Evolutionary conservation across 2,329 filamentous ascomycete species (phyloP).

Genomic region (Fusarium sp.): DNA sequence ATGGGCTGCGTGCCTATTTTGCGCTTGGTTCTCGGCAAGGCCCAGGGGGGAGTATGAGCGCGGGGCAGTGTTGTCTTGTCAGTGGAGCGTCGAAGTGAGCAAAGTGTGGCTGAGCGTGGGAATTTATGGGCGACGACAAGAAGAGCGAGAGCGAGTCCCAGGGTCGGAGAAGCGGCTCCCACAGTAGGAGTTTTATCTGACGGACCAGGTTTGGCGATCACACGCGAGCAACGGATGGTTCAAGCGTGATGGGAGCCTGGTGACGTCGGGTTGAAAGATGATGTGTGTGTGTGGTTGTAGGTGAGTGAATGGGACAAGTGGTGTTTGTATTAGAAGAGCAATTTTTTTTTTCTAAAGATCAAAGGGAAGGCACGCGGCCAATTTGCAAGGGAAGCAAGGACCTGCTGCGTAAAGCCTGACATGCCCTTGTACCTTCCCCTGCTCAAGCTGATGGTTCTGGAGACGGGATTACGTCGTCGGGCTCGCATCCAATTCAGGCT

Average conservation of each 20-base stretch:
- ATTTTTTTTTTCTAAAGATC: not conserved
- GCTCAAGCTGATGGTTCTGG: slow-evolving; percentile 4
- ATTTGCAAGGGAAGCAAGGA: slow-evolving; percentile 4
- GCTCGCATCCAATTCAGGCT: slow-evolving; percentile 5
- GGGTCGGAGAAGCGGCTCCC: not conserved
- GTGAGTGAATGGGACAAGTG: not conserved
- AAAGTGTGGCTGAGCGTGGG: slow-evolving; percentile 35
- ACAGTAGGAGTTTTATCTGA: not conserved
- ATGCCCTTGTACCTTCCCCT: slow-evolving; percentile 20
- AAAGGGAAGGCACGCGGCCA: slow-evolving; percentile 13
- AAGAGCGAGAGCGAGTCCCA: not conserved
- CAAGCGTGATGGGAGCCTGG: not conserved
- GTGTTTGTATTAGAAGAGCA: not conserved
- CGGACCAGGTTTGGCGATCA: not conserved
- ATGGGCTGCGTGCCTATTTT: not conserved
- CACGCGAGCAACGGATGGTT: not conserved
- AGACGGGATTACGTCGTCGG: slow-evolving; percentile 8
- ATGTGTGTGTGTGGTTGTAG: not conserved
- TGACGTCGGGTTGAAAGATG: not conserved
- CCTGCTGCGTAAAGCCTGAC: slow-evolving; percentile 15
- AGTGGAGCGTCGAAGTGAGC: slow-evolving; percentile 25
- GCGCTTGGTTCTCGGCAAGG: slow-evolving; percentile 7
- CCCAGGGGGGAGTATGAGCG: slow-evolving; percentile 5
- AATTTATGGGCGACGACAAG: not conserved
- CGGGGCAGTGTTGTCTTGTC: slow-evolving; percentile 37